A percentile compares a stretch with the other conserved stretches of the same genome.
Evolutionary conservation across 1,284 basidiomycete genomes (phyloP).

Genomic region (Ustilago nuda): DNA sequence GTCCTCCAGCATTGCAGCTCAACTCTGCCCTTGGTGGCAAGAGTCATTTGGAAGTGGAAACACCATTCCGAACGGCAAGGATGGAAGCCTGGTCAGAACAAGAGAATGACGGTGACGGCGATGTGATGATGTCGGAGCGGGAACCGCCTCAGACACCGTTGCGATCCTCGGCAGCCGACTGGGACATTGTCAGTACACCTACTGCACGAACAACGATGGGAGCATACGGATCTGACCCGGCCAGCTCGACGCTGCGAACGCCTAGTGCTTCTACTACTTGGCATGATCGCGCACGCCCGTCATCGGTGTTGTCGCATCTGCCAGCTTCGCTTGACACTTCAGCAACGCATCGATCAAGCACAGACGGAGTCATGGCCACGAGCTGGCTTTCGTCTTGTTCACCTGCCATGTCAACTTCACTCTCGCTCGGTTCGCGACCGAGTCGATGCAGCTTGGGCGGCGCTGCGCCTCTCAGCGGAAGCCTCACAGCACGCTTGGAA

Average conservation of each 20-base stretch:
- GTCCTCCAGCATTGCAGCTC: constrained; percentile 43
- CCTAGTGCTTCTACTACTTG: constrained; percentile 19
- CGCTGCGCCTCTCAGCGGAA: constrained; percentile 11
- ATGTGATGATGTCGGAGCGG: constrained; percentile 36
- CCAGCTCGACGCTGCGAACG: constrained; percentile 21
- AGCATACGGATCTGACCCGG: constrained; percentile 10
- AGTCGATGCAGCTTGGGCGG: constrained; percentile 35
- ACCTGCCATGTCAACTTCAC: constrained; percentile 32
- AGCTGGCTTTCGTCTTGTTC: constrained; percentile 22
- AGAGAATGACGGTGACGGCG: constrained; percentile 23
- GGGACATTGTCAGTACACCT: constrained; percentile 38
- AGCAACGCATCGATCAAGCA: constrained; percentile 5
- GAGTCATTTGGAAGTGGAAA: constrained; percentile 21
- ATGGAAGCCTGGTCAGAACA: constrained; percentile 19
- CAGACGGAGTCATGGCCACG: background rate
- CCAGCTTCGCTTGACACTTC: background rate
- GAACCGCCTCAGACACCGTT: constrained; percentile 47
- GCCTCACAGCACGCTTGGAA: constrained; percentile 15
- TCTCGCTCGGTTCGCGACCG: constrained; percentile 25
- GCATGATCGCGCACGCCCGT: constrained; percentile 14
- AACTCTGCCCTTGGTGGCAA: background rate
- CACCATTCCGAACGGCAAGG: constrained; percentile 44
- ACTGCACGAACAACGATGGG: constrained; percentile 25
- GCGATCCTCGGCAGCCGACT: constrained; percentile 27
- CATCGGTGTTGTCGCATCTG: constrained; percentile 7